Evolutionary conservation across 2,329 filamentous ascomycete genomes (phyloP).

Genomic region (Ophiocordyceps camponoti-floridani): DNA sequence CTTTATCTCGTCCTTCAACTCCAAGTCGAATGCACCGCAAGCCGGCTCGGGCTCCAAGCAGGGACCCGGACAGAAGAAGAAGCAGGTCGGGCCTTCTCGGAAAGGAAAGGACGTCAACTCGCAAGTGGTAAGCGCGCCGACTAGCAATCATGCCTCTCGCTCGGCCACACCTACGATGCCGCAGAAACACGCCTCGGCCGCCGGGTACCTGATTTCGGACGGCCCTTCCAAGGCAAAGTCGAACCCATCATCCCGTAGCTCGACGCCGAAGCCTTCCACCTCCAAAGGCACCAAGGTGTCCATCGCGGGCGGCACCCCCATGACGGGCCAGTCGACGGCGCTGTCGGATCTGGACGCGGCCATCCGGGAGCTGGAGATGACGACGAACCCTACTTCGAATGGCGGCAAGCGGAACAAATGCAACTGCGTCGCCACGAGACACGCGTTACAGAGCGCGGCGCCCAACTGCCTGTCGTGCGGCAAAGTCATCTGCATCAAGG

Average conservation of each 20-base stretch:
- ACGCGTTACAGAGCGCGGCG: slow-evolving; percentile 76
- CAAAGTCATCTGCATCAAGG: slow-evolving; percentile 87
- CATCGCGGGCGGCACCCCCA: slow-evolving; percentile 47
- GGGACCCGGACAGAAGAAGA: background rate
- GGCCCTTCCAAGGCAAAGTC: slow-evolving; percentile 28
- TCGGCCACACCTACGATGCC: slow-evolving; percentile 26
- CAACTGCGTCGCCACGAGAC: slow-evolving; percentile 73
- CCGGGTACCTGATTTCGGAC: slow-evolving; percentile 71
- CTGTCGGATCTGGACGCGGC: slow-evolving; percentile 59
- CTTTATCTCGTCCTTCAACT: slow-evolving; percentile 67
- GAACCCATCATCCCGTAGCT: slow-evolving; percentile 30
- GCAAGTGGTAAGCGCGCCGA: slow-evolving; percentile 19
- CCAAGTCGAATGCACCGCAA: background rate
- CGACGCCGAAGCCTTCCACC: slow-evolving; percentile 29
- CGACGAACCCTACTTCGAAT: slow-evolving; percentile 54
- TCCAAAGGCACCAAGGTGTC: slow-evolving; percentile 44
- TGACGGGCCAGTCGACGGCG: slow-evolving; percentile 37
- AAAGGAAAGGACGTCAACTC: slow-evolving; percentile 22
- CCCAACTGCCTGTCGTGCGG: slow-evolving; percentile 88
- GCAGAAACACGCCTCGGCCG: slow-evolving; percentile 12
- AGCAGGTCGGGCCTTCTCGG: slow-evolving; percentile 7
- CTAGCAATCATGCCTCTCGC: slow-evolving; percentile 18
- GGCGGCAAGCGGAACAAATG: slow-evolving; percentile 44
- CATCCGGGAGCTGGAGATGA: slow-evolving; percentile 78
- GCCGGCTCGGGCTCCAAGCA: background rate